Conservation (phyloP, 2,329 filamentous ascomycete genomes). For the Epichloe sibirici region DNA sequence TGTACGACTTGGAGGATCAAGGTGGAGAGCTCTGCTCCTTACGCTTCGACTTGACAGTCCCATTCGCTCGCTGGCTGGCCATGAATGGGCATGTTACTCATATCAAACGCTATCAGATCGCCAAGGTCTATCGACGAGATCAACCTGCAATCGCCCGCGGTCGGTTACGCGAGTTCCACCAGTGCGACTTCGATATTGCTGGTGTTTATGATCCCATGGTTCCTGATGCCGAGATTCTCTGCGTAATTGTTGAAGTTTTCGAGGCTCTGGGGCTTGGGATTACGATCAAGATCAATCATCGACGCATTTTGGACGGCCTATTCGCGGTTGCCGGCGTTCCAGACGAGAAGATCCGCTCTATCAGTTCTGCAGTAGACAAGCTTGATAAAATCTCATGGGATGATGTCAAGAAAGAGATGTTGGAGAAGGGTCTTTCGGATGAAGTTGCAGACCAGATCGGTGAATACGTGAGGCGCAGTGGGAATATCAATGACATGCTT, state of each 20-base stretch:
- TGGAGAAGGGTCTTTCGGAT: conserved; percentile 69
- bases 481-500: conserved; percentile 56
- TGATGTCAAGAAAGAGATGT: conserved; percentile 87
- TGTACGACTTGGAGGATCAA: conserved; percentile 79
- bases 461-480: conserved; percentile 65
- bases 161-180: conserved; percentile 91
- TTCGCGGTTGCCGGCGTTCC: conserved; percentile 88
- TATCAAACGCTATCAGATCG: conserved; percentile 91
- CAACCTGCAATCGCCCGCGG: conserved; percentile 67
- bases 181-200: conserved; percentile 94
- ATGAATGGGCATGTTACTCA: conserved; percentile 70
- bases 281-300: conserved; percentile 89
- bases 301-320: conserved; percentile 84
- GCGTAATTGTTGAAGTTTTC: conserved; percentile 78
- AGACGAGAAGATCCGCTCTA: conserved; percentile 72
- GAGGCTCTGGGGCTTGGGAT: conserved; percentile 61
- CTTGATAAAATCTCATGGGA: conserved; percentile 86
- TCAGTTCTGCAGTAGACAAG: conserved; percentile 91
- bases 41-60: conserved; percentile 79
- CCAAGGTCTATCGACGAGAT: conserved; percentile 56
- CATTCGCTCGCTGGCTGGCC: conserved; percentile 83
- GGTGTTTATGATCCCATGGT: conserved; percentile 83
- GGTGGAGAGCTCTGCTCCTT: conserved; percentile 65
- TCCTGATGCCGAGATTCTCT: conserved; percentile 79
- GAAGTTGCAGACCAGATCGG: conserved; percentile 80